Percentiles rank a stretch among this genome's conserved stretches.
Evolutionary conservation across 345 rosid species (phyloP).

Genomic region (Arabidopsis arenosa): DNA sequence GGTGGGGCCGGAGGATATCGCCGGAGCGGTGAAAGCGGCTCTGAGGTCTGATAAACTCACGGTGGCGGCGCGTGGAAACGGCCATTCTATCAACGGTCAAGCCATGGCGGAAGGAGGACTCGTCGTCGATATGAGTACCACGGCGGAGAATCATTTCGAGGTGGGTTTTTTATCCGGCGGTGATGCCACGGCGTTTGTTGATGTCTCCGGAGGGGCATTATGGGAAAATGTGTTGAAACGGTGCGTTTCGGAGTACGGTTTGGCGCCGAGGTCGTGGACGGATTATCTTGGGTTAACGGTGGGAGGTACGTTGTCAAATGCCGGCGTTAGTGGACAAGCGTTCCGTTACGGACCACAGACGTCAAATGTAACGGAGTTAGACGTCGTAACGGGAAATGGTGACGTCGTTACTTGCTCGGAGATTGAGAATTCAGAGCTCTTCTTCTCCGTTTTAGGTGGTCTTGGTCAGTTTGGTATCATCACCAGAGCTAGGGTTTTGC

Average conservation of each 20-base stretch:
- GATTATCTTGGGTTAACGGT: conserved; percentile 88
- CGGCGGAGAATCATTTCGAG: conserved; percentile 55
- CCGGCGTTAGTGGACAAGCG: conserved; percentile 94
- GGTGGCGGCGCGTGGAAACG: conserved; percentile 95
- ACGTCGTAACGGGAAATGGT: conserved; percentile 87
- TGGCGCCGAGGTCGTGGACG: conserved; percentile 94
- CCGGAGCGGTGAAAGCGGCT: conserved; percentile 59
- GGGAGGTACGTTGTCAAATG: conserved; percentile 94
- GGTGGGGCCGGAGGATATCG: conserved; percentile 65
- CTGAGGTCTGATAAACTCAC: conserved; percentile 61
- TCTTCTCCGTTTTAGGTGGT: conserved; percentile 80
- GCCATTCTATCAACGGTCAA: conserved; percentile 97
- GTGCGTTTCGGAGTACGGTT: conserved; percentile 59
- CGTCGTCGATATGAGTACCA: conserved; percentile 79
- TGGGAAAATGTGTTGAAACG: conserved; percentile 83
- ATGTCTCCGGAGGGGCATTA: conserved; percentile 92
- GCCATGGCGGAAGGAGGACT: conserved; percentile 88
- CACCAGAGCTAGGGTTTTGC: conserved; percentile 73
- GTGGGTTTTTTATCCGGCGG: conserved; percentile 6
- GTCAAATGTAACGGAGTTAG: conserved; percentile 85
- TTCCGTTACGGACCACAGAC: conserved; percentile 93
- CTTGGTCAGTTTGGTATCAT: conserved; percentile 95
- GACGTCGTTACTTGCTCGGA: conserved; percentile 64
- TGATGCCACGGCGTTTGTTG: conserved; percentile 46
- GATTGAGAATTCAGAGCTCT: conserved; percentile 62